Evolutionary conservation across 139 green algal genomes (phyloP).

Genomic region (Pycnococcus provasolii): DNA sequence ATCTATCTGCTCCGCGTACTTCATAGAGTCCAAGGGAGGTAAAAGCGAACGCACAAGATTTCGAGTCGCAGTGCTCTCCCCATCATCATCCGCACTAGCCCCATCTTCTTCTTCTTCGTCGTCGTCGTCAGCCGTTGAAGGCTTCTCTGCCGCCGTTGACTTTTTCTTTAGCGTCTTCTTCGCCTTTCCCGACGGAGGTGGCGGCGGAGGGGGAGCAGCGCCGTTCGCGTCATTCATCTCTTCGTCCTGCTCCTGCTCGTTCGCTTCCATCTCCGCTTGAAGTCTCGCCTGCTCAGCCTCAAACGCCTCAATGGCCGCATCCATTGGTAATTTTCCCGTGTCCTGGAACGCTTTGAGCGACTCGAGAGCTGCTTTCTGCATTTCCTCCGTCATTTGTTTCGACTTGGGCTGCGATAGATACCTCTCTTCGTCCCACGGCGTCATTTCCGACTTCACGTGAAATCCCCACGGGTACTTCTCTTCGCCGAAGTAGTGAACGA

Average conservation of each 20-base stretch:
- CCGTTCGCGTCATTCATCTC: neutral
- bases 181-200: neutral
- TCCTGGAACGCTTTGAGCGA: neutral
- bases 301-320: neutral
- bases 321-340: conserved; percentile 3
- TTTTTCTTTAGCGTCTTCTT: neutral
- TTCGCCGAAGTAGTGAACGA: neutral
- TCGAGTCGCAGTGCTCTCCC: no score
- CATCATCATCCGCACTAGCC: no score
- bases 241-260: neutral
- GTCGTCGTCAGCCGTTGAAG: no score
- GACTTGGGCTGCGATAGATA: neutral
- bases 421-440: neutral
- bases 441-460: neutral
- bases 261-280: neutral
- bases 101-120: no score
- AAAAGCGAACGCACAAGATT: no score
- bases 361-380: neutral
- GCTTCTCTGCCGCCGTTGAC: neutral
- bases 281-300: neutral
- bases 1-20: no score
- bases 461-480: neutral
- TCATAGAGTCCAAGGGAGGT: no score
- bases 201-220: neutral
- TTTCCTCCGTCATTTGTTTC: neutral